phyloP scores from a whole-genome alignment of 371 early-diverging fungal genomes.

The Zopfochytrium polystomum region DNA sequence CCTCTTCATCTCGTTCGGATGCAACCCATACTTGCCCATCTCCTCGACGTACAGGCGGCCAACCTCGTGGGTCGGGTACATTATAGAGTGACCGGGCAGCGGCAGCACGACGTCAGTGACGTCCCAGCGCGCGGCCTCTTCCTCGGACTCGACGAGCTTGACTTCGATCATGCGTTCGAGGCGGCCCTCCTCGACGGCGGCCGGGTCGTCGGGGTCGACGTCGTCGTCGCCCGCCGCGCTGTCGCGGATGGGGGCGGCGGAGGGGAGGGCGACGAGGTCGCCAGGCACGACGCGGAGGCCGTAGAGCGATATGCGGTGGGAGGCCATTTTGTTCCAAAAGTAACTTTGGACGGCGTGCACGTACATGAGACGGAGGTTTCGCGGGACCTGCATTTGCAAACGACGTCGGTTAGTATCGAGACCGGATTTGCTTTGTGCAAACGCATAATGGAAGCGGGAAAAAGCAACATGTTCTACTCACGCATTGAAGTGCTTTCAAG shows the following conservation, averaged over 20 bases:
- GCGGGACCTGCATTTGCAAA: constrained; percentile 61
- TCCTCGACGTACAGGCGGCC: constrained; percentile 60
- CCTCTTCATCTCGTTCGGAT: constrained; percentile 47
- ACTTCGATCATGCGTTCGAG: constrained; percentile 27
- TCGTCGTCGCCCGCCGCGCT: constrained; percentile 7
- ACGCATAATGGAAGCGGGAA: too few relatives aligned
- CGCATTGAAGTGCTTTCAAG: constrained; percentile 62
- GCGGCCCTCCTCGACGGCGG: constrained; percentile 16
- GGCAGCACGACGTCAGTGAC: constrained; percentile 91
- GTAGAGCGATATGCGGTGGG: constrained; percentile 68
- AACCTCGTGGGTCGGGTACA: constrained; percentile 78
- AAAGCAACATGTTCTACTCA: constrained; percentile 28
- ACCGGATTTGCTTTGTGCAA: too few relatives aligned
- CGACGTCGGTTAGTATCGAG: neutral
- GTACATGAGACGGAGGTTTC: constrained; percentile 88
- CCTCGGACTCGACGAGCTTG: constrained; percentile 57
- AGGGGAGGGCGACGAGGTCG: constrained; percentile 71
- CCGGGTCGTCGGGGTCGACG: too few relatives aligned
- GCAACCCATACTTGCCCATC: constrained; percentile 68
- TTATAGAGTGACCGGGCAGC: constrained; percentile 73
- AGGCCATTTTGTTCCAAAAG: constrained; percentile 90
- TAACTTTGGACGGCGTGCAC: constrained; percentile 96
- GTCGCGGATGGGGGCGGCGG: constrained; percentile 2
- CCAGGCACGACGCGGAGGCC: constrained; percentile 78
- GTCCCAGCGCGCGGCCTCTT: constrained; percentile 63